Conservation (phyloP, 257 asterid genomes). For the Mitragyna speciosa region DNA sequence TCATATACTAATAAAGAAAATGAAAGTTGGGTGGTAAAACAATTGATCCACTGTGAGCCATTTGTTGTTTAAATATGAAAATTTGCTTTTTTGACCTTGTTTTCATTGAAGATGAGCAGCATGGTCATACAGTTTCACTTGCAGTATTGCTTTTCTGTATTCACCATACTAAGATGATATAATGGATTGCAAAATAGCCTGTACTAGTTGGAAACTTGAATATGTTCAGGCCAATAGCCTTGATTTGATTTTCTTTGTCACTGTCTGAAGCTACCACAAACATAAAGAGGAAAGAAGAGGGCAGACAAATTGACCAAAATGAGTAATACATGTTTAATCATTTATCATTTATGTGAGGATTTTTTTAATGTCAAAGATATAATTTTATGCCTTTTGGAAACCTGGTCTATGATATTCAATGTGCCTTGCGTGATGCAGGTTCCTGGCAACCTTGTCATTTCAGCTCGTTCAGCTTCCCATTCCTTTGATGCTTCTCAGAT, state of each 20-base stretch:
- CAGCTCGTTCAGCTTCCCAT: conserved; percentile 89
- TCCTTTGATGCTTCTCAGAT: conserved; percentile 94
- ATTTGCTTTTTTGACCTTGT: background rate
- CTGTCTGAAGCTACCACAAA: background rate
- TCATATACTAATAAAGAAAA: background rate
- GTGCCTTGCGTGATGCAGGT: conserved; percentile 54
- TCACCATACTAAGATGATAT: background rate
- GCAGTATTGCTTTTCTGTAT: background rate
- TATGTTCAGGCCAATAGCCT: background rate
- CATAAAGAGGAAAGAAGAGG: background rate
- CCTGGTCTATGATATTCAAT: conserved; percentile 6
- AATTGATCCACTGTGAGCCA: background rate
- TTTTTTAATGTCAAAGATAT: background rate
- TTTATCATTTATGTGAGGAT: background rate
- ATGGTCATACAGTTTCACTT: background rate
- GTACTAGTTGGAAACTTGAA: background rate
- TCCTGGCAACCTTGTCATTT: conserved; percentile 87
- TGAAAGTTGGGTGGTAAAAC: background rate
- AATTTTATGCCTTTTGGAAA: background rate
- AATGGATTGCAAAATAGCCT: background rate
- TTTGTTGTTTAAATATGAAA: background rate
- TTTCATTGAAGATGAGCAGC: background rate
- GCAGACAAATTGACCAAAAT: background rate
- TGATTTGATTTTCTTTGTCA: background rate
- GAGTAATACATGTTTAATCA: background rate